Base-by-base conservation (phyloP, 2,329 filamentous ascomycete species). In the Clonostachys solani region DNA sequence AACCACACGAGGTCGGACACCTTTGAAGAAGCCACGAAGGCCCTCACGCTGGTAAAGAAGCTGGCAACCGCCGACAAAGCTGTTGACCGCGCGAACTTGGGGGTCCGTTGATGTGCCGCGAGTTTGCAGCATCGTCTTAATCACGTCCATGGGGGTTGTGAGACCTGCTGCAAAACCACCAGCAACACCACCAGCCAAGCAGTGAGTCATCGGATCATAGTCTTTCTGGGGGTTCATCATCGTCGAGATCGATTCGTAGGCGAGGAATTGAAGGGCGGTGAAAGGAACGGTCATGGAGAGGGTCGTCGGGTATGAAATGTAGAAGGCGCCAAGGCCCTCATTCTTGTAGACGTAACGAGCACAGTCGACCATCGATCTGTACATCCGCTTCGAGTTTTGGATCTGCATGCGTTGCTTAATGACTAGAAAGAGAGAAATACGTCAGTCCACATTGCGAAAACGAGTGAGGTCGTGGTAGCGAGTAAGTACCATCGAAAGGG, bases 391-490 rank as follows among this genome's bases (percentile, higher is more conserved):
- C n/a, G 92, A 97, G 60, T 94, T 88, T 65, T 96, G 89, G 50
- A 99, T 88, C 69, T 99, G 94, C 94, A 99, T 99, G 59, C 94
- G 89, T 69, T 99, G 94, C 73, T 99, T 99, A 75, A 99, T 96
- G 52, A 99, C 94, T 96, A 60, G 33, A 18, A 38, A 13, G 43
- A 40, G n/a, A 17, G 23, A 12, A 16, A 45, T 33, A 12, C 17
- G 19, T 19, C 7, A 13, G 12, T 38, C 12, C 36, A 38, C 36
- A 18, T 38, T 18, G 36, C 7, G 7, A 6, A 15, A 13, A n/a
- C 15, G 19, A 33, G 19, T 10, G 23, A 29, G 12, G 9, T 38
- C 42, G n/a, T 17, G 41, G 17, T 36, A 36, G 44, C 44, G 29
- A 23, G 38, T 10, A 23, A 81, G 60, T 79, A 96, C 91, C 91